Conservation (phyloP, 805 yeast genomes). For the Barnettozyma californica region DNA sequence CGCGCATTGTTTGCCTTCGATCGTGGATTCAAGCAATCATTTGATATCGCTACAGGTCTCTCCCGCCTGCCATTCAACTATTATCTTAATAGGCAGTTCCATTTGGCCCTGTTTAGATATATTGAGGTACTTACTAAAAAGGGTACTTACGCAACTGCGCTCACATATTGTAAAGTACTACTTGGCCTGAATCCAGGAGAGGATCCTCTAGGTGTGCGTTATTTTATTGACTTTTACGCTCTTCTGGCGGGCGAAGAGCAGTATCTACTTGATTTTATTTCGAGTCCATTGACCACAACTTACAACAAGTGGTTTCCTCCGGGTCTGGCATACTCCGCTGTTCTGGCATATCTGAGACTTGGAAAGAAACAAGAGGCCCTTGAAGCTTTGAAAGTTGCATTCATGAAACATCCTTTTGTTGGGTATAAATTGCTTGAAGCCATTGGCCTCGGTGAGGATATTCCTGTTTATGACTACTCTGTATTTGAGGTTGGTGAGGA, state of each 20-base stretch:
- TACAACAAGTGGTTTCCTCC: constrained; percentile 70
- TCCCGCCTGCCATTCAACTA: constrained; percentile 71
- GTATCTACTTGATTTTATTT: constrained; percentile 52
- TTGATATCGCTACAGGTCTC: constrained; percentile 48
- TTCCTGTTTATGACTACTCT: constrained; percentile 26
- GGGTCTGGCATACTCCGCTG: constrained; percentile 61
- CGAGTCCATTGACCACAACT: constrained; percentile 50
- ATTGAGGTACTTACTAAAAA: constrained; percentile 66
- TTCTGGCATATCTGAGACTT: constrained; percentile 51
- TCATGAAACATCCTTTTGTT: constrained; percentile 50
- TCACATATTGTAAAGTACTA: constrained; percentile 65
- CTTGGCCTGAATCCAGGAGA: constrained; percentile 67
- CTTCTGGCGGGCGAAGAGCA: constrained; percentile 58
- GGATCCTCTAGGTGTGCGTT: constrained; percentile 82
- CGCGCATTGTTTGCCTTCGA: constrained; percentile 77
- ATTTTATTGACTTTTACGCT: constrained; percentile 77
- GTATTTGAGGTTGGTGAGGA: constrained; percentile 24
- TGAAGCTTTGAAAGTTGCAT: constrained; percentile 44
- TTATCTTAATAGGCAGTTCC: constrained; percentile 73
- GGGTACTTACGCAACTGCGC: constrained; percentile 73
- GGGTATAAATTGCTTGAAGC: constrained; percentile 45
- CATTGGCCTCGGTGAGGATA: constrained; percentile 32
- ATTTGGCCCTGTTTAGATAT: constrained; percentile 67
- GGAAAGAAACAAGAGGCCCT: constrained; percentile 41
- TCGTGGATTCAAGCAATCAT: constrained; percentile 57